Percentiles rank a stretch among this genome's conserved stretches.
Evolutionary conservation across 2,329 filamentous ascomycete species (phyloP).

Genomic region (Colletotrichum horii): DNA sequence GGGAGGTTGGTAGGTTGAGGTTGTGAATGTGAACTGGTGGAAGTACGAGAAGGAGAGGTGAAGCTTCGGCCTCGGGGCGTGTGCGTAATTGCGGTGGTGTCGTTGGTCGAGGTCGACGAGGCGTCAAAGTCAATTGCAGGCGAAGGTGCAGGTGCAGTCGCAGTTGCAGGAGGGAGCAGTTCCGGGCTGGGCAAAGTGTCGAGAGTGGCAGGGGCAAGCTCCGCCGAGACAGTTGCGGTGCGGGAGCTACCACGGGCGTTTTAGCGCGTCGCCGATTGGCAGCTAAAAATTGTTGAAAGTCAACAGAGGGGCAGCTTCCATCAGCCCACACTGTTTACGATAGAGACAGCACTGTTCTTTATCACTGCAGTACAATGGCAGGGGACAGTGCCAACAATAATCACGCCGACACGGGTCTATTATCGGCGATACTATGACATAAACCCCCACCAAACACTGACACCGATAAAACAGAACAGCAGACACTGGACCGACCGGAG

Average conservation of each 20-base stretch:
- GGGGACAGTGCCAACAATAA: background rate
- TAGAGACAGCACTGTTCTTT: background rate
- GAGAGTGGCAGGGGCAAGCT: constrained; percentile 7
- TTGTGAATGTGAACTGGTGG: background rate
- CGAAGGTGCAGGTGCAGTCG: background rate
- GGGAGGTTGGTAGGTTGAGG: background rate
- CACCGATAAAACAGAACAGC: constrained; percentile 15
- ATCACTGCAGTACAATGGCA: no score
- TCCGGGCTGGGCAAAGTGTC: background rate
- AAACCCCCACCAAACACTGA: constrained; percentile 19
- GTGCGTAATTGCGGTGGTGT: background rate
- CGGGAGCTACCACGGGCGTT: constrained; percentile 8
- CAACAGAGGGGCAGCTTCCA: constrained; percentile 23
- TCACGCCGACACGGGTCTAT: background rate
- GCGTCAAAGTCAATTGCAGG: constrained; percentile 15
- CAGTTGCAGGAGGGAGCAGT: background rate
- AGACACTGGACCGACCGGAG: background rate
- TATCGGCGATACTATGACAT: constrained; percentile 21
- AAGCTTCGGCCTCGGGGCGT: constrained; percentile 2
- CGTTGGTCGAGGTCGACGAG: background rate
- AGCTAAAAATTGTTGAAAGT: constrained; percentile 25
- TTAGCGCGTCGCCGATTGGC: constrained; percentile 20
- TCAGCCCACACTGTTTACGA: background rate
- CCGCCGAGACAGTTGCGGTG: constrained; percentile 8
- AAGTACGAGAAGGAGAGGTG: background rate